Conservation (phyloP, 73 alveolate genomes). For the Durusdinium trenchii region DNA sequence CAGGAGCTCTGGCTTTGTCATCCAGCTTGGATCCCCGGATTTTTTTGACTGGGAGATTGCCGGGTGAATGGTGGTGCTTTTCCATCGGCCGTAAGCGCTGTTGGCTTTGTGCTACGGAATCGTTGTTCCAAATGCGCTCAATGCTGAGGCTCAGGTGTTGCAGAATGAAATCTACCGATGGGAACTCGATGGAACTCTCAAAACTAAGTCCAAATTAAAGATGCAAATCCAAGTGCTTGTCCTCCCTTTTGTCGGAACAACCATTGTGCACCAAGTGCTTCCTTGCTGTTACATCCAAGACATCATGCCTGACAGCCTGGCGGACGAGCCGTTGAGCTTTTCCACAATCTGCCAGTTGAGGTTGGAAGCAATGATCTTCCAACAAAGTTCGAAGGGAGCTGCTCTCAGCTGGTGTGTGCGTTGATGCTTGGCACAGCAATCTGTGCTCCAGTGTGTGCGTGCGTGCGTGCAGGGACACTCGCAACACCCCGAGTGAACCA, state of each 20-base stretch:
- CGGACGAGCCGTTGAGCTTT: no score
- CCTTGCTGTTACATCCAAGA: no score
- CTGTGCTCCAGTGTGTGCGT: not conserved
- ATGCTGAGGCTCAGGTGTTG: no score
- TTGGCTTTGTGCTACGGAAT: no score
- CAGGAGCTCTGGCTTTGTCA: constrained; percentile 94
- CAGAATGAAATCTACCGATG: no score
- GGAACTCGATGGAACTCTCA: no score
- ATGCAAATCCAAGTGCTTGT: no score
- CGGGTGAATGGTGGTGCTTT: not conserved
- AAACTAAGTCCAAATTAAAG: no score
- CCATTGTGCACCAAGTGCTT: no score
- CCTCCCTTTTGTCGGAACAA: no score
- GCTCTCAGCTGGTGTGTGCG: constrained; percentile 1
- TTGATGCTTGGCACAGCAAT: not conserved
- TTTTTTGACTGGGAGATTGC: not conserved
- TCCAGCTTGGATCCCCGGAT: constrained; percentile 38
- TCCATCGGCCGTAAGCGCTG: not conserved
- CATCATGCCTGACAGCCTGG: no score
- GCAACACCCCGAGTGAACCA: not conserved
- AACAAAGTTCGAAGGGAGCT: constrained; percentile 66
- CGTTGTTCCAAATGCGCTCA: no score
- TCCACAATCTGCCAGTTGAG: not conserved
- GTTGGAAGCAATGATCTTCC: constrained; percentile 85
- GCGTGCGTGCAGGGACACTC: not conserved